phyloP scores from a whole-genome alignment of 768 basidiomycete genomes.

The Russula lepida region DNA sequence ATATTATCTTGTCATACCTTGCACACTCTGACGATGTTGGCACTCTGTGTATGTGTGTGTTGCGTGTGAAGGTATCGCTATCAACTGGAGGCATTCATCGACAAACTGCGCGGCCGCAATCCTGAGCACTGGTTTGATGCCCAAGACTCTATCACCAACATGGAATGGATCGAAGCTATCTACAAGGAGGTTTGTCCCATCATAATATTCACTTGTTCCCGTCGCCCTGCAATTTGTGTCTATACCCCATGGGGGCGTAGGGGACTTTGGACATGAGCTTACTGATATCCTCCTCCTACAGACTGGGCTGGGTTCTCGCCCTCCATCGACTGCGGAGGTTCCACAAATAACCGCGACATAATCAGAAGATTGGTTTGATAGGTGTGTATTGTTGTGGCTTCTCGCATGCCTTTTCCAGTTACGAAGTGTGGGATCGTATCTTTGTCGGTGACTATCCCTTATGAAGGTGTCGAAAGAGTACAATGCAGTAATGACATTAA shows the following conservation, averaged over 20 bases:
- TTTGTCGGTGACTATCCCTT: not conserved
- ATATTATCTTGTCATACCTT: not conserved
- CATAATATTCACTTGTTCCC: not conserved
- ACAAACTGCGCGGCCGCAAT: slow-evolving; percentile 37
- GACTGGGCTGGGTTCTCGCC: slow-evolving; percentile 14
- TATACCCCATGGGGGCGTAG: not conserved
- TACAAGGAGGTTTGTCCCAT: slow-evolving; percentile 17
- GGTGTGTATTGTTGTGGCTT: not conserved
- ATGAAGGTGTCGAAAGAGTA: too few species aligned
- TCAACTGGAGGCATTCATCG: slow-evolving; percentile 51
- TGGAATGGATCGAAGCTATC: slow-evolving; percentile 18
- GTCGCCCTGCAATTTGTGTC: not conserved
- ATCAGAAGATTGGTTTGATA: not conserved
- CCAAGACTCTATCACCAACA: slow-evolving; percentile 12
- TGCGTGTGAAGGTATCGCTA: slow-evolving; percentile 35
- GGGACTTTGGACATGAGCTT: not conserved
- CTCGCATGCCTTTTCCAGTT: not conserved
- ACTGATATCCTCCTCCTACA: not conserved
- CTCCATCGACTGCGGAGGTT: slow-evolving; percentile 9
- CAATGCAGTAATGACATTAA: too few species aligned
- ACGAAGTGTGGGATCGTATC: not conserved
- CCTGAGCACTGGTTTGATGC: slow-evolving; percentile 34
- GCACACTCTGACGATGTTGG: not conserved
- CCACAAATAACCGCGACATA: not conserved
- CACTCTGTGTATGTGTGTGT: not conserved